phyloP scores from a whole-genome alignment of 441 rosid species.

The Populus hybrid region DNA sequence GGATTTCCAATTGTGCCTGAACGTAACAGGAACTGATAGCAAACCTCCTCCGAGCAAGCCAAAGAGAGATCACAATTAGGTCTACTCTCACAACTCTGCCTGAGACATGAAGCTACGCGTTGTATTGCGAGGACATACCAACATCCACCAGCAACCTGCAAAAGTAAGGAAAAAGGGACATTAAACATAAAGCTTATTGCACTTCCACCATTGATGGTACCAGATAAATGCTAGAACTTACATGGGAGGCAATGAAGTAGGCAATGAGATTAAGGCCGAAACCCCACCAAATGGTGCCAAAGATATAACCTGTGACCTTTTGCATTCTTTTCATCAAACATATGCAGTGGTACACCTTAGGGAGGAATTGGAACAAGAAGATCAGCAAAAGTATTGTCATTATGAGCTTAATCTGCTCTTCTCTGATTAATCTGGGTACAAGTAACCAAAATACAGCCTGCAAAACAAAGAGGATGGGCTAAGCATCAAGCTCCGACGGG shows the following conservation, averaged over 20 bases:
- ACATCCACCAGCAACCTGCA: slow-evolving; percentile 71
- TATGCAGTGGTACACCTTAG: slow-evolving; percentile 63
- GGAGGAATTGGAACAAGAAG: slow-evolving; percentile 74
- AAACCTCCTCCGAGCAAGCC: slow-evolving; percentile 58
- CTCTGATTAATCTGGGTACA: slow-evolving; percentile 57
- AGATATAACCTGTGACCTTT: slow-evolving; percentile 68
- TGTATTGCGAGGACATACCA: slow-evolving; percentile 74
- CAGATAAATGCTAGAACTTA: slow-evolving; percentile 15
- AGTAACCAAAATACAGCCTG: slow-evolving; percentile 64
- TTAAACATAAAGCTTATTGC: not conserved
- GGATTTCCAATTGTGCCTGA: slow-evolving; percentile 23
- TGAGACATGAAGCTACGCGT: slow-evolving; percentile 51
- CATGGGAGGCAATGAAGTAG: slow-evolving; percentile 73
- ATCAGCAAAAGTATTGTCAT: slow-evolving; percentile 55
- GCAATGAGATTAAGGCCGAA: slow-evolving; percentile 66
- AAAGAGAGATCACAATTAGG: slow-evolving; percentile 40
- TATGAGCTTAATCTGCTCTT: slow-evolving; percentile 53
- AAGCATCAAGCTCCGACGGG: not conserved
- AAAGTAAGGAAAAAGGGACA: not conserved
- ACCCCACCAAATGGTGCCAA: slow-evolving; percentile 83
- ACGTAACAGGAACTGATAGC: slow-evolving; percentile 42
- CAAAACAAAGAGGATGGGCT: not conserved
- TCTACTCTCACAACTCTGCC: slow-evolving; percentile 37
- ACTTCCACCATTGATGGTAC: not conserved
- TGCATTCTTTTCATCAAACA: slow-evolving; percentile 59